Evolutionary conservation across 257 asterid genomes (phyloP), one percentile per base, ranked within the genome.

Genomic region (Misopates orontium): DNA sequence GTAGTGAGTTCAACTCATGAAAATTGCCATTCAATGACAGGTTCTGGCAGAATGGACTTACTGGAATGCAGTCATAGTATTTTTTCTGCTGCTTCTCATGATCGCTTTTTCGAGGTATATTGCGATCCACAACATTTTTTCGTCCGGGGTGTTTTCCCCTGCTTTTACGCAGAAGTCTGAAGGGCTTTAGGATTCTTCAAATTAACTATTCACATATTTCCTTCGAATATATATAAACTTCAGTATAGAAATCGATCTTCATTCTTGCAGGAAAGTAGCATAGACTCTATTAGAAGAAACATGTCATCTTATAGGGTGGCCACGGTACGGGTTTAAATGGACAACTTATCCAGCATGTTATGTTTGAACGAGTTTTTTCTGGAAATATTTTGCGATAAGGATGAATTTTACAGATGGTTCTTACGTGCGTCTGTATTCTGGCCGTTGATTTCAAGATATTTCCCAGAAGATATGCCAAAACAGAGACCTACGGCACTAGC

Each of bases 361-460:
- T 54, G 56, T 69, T 68, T 73, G 56, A 28, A 39, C 53, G 65
- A 21, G 28, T 17, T 31, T 70, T 73, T 62, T 62, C 63, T 53
- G 63, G 62, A 62, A 31, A 41, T 53, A 42, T 71, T 56, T 66
- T 75, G 54, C 56, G 58, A 24, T 62, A 39, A 70, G 69, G 58
- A 36, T 28, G 60, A 64, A 51, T 67, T 66, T 49, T 79, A 94
- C 96, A 94, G 98, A 82, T 90, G 92, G 83, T 94, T 69, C 59
- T 41, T 69, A 86, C 98, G 12, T 88, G 93, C 78, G 5, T 83
- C 65, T 82, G 93, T 76, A 90, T 94, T 74, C 74, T 94, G 85
- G 98, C 96, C 68, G 98, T 94, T 73, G 99, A 90, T 77, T 94
- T 90, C 85, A 83, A 82, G 78, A 86, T 94, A 73, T 94, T 90